Evolutionary conservation across 106 monocot genomes (phyloP).

Genomic region (Xerophyta viscosa): DNA sequence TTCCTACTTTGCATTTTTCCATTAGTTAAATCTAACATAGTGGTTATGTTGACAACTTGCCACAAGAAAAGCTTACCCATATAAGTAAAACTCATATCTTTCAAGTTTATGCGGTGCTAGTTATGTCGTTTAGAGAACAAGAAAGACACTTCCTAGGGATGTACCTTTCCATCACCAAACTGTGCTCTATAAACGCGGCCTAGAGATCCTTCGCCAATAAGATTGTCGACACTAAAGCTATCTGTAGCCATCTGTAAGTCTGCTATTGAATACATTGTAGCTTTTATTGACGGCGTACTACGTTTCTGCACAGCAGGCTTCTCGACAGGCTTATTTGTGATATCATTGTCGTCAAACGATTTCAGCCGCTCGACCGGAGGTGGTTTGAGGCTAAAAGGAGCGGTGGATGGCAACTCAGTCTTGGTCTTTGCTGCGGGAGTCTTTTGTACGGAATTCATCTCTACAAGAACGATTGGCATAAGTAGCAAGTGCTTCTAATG

Average conservation of each 20-base stretch:
- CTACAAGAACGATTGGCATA: conserved; percentile 24
- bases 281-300: conserved; percentile 33
- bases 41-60: too few species aligned
- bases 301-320: conserved; percentile 30
- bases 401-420: conserved; percentile 18
- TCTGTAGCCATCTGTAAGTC: conserved; percentile 86
- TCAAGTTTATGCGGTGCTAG: too few species aligned
- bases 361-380: conserved; percentile 41
- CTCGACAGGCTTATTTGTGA: conserved; percentile 16
- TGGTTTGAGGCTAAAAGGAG: conserved; percentile 49
- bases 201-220: conserved; percentile 72
- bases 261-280: conserved; percentile 66
- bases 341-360: conserved; percentile 68
- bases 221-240: conserved; percentile 77
- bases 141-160: too few species aligned
- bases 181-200: conserved; percentile 85
- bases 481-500: too few species aligned
- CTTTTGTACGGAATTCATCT: conserved; percentile 40
- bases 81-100: too few species aligned
- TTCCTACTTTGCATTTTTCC: too few species aligned
- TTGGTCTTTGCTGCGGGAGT: conserved; percentile 15
- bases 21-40: too few species aligned
- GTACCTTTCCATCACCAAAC: conserved; percentile 81
- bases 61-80: too few species aligned
- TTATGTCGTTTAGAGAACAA: too few species aligned